Base-by-base conservation (phyloP, 768 basidiomycete genomes). In the Boletus rubescentipes region DNA sequence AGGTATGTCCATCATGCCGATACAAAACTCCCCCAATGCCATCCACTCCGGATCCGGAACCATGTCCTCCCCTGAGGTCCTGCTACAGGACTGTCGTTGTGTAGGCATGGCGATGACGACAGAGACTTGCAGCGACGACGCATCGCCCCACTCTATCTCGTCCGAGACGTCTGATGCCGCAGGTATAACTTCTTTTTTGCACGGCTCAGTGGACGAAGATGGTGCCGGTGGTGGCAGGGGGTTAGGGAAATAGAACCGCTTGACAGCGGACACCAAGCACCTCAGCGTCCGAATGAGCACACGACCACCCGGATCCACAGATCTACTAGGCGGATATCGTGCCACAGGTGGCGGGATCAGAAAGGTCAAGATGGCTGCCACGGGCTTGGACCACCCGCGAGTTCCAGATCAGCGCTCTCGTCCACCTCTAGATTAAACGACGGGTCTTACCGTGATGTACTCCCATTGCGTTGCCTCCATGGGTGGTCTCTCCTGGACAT, bases 81-180 rank as follows among this genome's bases (percentile, higher is more conserved):
- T 37, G 4, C 45, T 11, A 10, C 34, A 2, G 23, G 42, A 5
- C 15, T 29, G 26, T 30, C 36, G 34, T 49, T 59, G 62, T 8
- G 58, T 65, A 14, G 80, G 77, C 75, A 81, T 76, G 9, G 71
- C 61, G 42, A 80, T 69, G 14, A 73, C 58, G 16, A 79, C 72
- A 4, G 74, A 71, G 14, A 80, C 67, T 46, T 73, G 73, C 32
- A 78, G 12, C 14, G 52, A 65, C 40, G 59, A 39, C 8, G 49
- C 52, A 32, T 65, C 58, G 2, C 29, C 48, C 60, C 53, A 53
- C 4, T 16, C 37, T 2, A 44, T n/a, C 23, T 43, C 59, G 29
- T 42, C 39, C 29, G 23, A 39, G 9, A 23, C 0, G 15, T 5
- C 9, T 18, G 51, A 26, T 16, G 15, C 31, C 3, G 30, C 23